Evolutionary conservation across 2,329 filamentous ascomycete species (phyloP), one percentile per base, ranked within the genome.

Genomic region (Coniochaeta sp.): DNA sequence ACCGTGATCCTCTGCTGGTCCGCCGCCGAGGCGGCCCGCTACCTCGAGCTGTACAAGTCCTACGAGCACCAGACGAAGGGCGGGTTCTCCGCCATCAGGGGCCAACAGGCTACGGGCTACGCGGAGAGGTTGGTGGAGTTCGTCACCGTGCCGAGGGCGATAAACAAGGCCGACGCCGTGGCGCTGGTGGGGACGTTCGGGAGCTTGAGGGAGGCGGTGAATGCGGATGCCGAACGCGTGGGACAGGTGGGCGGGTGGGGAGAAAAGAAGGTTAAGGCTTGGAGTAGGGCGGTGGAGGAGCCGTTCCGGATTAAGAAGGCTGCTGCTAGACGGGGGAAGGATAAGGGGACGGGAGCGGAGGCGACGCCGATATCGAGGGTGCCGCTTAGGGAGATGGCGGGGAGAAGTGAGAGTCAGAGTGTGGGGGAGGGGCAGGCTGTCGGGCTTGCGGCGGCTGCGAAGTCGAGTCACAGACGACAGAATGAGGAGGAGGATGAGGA

Each of bases 131-230:
- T 99, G 54, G 85, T 94, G 7, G 92, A 96, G 58, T 96, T 99
- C 63, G 85, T 96, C 49, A 99, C 94, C 0, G 85, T 89, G 2
- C 92, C 94, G 3, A 77, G 91, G 52, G 89, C 86, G 56, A 83
- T 99, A 64, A 97, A 97, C 71, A 96, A 96, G 68, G 91, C 91
- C 1, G 94, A 99, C 69, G 91, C 94, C 0, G 83, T 96, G 9
- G 87, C 89, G 26, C 71, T 99, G 49, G 91, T 97, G 31, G 88
- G 89, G 58, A 91, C 90, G 49, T 99, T 97, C 72, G 94, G 94
- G 22, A 95, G 89, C 58, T 71, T 99, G 53, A 83, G 85, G 59
- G 88, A 87, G 32, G 92, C 92, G 0, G 77, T 97, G 53, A 96
- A 96, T 66, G 92, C 91, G 1, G 81, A 87, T 42, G 82, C 89